These are phyloP conservation scores for Dactylellina haptotyla DNA, from an alignment of 2,329 filamentous ascomycete species.

Conservation along the genomic window DNA sequence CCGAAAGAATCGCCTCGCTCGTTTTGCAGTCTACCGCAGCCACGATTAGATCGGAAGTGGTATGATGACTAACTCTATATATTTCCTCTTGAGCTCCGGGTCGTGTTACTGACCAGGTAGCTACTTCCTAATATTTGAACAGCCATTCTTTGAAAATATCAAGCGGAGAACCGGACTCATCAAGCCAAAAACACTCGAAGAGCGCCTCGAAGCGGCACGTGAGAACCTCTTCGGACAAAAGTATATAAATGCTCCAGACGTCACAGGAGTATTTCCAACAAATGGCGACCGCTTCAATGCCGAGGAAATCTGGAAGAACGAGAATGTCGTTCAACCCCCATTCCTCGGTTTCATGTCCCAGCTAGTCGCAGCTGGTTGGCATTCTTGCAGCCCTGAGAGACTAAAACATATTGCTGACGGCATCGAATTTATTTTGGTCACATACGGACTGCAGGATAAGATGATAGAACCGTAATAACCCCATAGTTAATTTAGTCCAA, in stretches of 20 bases:
- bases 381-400: constrained; percentile 76
- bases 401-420: constrained; percentile 72
- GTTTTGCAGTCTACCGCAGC: constrained; percentile 72
- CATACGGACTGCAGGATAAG: constrained; percentile 79
- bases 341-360: constrained; percentile 78
- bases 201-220: constrained; percentile 72
- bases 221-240: constrained; percentile 72
- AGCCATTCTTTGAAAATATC: constrained; percentile 73
- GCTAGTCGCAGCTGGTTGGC: constrained; percentile 80
- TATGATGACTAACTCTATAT: too few species aligned
- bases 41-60: constrained; percentile 51
- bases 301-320: constrained; percentile 78
- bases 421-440: constrained; percentile 77
- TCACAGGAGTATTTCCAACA: constrained; percentile 71
- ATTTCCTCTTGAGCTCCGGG: too few species aligned
- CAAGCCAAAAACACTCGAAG: constrained; percentile 76
- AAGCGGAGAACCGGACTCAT: constrained; percentile 68
- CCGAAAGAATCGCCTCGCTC: constrained; percentile 68
- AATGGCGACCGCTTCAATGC: constrained; percentile 87
- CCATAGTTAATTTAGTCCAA: too few species aligned
- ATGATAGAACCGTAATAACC: constrained; percentile 71
- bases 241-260: constrained; percentile 74
- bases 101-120: too few species aligned
- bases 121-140: neutral
- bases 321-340: constrained; percentile 70